Conservation (phyloP, 2,329 filamentous ascomycete genomes). For the Epichloe bromicola region DNA sequence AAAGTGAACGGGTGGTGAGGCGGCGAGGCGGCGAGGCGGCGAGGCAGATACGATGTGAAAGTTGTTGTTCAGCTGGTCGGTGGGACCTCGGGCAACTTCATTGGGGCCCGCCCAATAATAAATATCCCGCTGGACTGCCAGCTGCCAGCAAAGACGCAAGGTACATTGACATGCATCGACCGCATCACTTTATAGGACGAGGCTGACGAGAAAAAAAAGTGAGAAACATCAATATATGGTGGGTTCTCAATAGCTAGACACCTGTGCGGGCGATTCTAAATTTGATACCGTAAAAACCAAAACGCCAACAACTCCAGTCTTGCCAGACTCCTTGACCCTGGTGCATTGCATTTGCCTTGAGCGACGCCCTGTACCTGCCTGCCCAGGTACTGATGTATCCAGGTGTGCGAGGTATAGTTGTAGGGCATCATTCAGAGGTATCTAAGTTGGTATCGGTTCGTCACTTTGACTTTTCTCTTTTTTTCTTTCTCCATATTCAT, state of each 20-base stretch:
- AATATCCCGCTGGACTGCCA: background rate
- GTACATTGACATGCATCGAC: too few species aligned
- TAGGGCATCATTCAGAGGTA: background rate
- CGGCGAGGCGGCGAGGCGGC: background rate
- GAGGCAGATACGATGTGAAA: too few species aligned
- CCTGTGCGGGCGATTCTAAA: background rate
- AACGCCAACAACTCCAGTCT: slow-evolving; percentile 4
- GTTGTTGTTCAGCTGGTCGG: too few species aligned
- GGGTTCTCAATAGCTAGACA: background rate
- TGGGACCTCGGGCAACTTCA: too few species aligned
- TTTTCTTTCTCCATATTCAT: background rate
- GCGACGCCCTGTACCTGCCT: background rate
- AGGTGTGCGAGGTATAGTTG: background rate
- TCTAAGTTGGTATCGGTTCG: slow-evolving; percentile 3
- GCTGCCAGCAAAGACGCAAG: background rate
- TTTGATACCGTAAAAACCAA: background rate
- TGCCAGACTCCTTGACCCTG: background rate
- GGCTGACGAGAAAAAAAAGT: too few species aligned
- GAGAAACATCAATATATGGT: background rate
- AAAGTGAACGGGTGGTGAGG: background rate
- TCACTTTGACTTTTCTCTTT: background rate
- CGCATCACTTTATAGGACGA: too few species aligned
- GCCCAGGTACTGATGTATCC: background rate
- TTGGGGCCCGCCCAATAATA: too few species aligned
- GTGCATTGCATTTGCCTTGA: background rate